Evolutionary conservation across 2,329 filamentous ascomycete genomes (phyloP).

Genomic region (Monilinia fructigena): DNA sequence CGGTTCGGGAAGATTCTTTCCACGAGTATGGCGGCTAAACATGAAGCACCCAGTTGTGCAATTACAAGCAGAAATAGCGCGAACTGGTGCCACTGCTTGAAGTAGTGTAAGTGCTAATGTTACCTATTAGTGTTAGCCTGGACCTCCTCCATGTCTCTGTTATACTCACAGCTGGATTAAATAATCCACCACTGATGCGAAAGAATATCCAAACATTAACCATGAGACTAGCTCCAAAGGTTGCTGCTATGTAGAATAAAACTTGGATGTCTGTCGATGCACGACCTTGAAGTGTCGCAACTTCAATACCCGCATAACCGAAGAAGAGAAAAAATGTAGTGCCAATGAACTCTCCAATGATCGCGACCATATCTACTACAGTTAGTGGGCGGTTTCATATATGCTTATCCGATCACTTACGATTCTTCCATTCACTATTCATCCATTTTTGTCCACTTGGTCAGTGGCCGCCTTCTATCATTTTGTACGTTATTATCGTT

Average conservation of each 20-base stretch:
- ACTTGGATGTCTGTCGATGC: conserved; percentile 39
- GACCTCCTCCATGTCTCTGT: not conserved
- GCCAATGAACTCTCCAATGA: conserved; percentile 39
- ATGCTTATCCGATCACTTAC: conserved; percentile 27
- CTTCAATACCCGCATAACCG: conserved; percentile 38
- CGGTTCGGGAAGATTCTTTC: conserved; percentile 40
- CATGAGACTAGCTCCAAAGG: conserved; percentile 44
- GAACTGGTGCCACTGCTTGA: conserved; percentile 39
- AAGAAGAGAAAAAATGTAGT: conserved; percentile 43
- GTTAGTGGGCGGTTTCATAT: not conserved
- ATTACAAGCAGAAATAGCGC: conserved; percentile 39
- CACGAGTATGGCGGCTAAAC: conserved; percentile 46
- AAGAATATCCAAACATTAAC: conserved; percentile 58
- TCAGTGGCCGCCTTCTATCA: not conserved
- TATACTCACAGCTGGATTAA: conserved; percentile 47
- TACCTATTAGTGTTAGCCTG: conserved; percentile 27
- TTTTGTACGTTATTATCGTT: not conserved
- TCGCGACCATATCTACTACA: conserved; percentile 34
- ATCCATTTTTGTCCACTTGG: conserved; percentile 22
- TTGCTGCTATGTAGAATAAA: conserved; percentile 41
- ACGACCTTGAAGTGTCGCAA: conserved; percentile 25
- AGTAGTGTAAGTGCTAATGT: conserved; percentile 43
- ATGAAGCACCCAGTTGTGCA: conserved; percentile 41
- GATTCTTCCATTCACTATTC: conserved; percentile 25
- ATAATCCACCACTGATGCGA: conserved; percentile 51